Evolutionary conservation across 106 monocot genomes (phyloP).

Genomic region (Vanilla planifolia): DNA sequence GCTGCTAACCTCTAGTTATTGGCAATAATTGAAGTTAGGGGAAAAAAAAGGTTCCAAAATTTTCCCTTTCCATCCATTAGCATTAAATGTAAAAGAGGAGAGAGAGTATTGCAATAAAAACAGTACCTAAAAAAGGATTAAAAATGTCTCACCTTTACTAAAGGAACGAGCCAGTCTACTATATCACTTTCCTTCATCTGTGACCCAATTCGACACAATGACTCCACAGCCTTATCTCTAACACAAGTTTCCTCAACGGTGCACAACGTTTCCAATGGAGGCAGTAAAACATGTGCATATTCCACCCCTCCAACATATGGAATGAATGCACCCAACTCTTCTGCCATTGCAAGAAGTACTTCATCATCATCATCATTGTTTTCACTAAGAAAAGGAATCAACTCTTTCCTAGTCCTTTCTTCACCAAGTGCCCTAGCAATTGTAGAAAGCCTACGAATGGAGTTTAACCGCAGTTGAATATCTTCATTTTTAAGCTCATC

Average conservation of each 20-base stretch:
- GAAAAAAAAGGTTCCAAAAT: not conserved
- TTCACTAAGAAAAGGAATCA: slow-evolving; percentile 90
- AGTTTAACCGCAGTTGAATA: slow-evolving; percentile 83
- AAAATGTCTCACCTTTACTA: slow-evolving; percentile 61
- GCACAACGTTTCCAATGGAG: slow-evolving; percentile 82
- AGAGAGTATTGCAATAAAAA: not conserved
- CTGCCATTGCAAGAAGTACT: slow-evolving; percentile 95
- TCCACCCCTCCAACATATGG: slow-evolving; percentile 92
- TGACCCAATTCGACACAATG: slow-evolving; percentile 73
- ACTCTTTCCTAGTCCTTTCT: slow-evolving; percentile 87
- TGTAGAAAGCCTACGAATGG: slow-evolving; percentile 82
- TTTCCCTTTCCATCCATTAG: not conserved
- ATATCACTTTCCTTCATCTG: slow-evolving; percentile 90
- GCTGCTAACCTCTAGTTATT: slow-evolving; percentile 68
- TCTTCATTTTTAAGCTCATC: slow-evolving; percentile 97
- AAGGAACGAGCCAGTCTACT: slow-evolving; percentile 72
- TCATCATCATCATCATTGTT: slow-evolving; percentile 98
- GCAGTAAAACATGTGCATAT: slow-evolving; percentile 70
- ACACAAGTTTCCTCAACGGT: slow-evolving; percentile 94
- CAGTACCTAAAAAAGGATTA: not conserved
- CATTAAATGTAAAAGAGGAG: not conserved
- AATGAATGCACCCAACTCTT: slow-evolving; percentile 83
- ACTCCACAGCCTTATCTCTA: slow-evolving; percentile 85
- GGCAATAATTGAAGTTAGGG: no score
- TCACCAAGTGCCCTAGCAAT: slow-evolving; percentile 93